These are phyloP conservation scores for Fusarium tupiense DNA, from an alignment of 2,329 filamentous ascomycete genomes.

Conservation along the genomic window DNA sequence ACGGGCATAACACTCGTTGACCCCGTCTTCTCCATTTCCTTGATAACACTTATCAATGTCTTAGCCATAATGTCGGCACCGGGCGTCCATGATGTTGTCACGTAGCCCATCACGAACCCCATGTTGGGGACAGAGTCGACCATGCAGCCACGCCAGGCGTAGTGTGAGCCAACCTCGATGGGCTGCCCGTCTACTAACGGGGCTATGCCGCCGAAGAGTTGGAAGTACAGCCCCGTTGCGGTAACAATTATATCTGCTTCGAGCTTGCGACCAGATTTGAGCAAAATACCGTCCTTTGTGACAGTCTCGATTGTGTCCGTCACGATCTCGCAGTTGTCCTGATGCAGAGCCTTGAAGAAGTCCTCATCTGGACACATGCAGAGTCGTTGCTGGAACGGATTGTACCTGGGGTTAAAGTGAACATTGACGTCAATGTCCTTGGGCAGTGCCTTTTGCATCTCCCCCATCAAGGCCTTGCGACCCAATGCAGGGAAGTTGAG, in stretches of 20 bases:
- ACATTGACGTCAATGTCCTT: slow-evolving; percentile 62
- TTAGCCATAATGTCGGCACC: slow-evolving; percentile 65
- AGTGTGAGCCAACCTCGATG: slow-evolving; percentile 60
- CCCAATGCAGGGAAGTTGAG: slow-evolving; percentile 40
- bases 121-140: slow-evolving; percentile 73
- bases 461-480: slow-evolving; percentile 50
- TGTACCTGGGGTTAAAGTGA: slow-evolving; percentile 72
- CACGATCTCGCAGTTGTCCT: slow-evolving; percentile 57
- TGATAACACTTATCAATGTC: slow-evolving; percentile 61
- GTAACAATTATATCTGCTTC: slow-evolving; percentile 75
- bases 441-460: slow-evolving; percentile 63
- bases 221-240: slow-evolving; percentile 72
- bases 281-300: slow-evolving; percentile 57
- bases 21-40: slow-evolving; percentile 60
- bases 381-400: slow-evolving; percentile 78
- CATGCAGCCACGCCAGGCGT: slow-evolving; percentile 73
- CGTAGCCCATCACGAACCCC: slow-evolving; percentile 70
- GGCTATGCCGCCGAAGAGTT: slow-evolving; percentile 63
- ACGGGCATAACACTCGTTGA: slow-evolving; percentile 58
- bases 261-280: slow-evolving; percentile 60
- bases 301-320: slow-evolving; percentile 64
- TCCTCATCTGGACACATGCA: slow-evolving; percentile 71
- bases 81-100: slow-evolving; percentile 73
- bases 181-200: slow-evolving; percentile 64
- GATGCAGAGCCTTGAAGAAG: slow-evolving; percentile 62